A percentile compares a stretch with the other conserved stretches of the same genome.
These are phyloP conservation scores for Xylariaceae sp. DNA, from an alignment of 2,329 filamentous ascomycete genomes.

Conservation along the genomic window DNA sequence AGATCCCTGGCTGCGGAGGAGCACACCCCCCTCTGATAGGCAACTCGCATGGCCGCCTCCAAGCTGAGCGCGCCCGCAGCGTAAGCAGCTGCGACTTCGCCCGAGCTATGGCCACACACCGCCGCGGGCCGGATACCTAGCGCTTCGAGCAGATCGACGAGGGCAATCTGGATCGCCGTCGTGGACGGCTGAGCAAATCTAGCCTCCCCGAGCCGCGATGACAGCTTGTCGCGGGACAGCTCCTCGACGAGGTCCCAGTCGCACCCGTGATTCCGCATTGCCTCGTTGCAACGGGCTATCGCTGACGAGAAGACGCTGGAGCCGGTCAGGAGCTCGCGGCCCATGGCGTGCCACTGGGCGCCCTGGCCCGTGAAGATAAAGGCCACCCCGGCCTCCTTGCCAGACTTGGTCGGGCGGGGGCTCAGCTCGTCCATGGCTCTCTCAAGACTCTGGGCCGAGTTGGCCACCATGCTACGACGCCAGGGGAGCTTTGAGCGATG, in stretches of 20 bases:
- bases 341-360: conserved; percentile 35
- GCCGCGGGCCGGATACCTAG: conserved; percentile 29
- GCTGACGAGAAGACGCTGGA: conserved; percentile 29
- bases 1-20: conserved; percentile 33
- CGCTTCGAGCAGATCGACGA: conserved; percentile 27
- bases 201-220: conserved; percentile 28
- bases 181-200: conserved; percentile 33
- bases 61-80: conserved; percentile 37
- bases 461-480: no score
- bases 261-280: conserved; percentile 22
- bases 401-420: no score
- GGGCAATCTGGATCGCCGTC: conserved; percentile 31
- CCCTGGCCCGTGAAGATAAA: conserved; percentile 37
- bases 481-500: no score
- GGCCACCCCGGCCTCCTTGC: conserved; percentile 31
- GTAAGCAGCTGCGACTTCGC: conserved; percentile 40
- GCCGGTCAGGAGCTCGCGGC: conserved; percentile 30
- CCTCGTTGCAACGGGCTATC: conserved; percentile 28
- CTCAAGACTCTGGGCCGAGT: no score
- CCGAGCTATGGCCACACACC: conserved; percentile 33
- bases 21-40: conserved; percentile 42
- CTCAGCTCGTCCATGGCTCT: no score
- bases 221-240: conserved; percentile 26
- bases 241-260: conserved; percentile 31
- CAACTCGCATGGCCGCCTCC: conserved; percentile 37